Evolutionary conservation across 192 early-diverging fungal genomes (phyloP).

Genomic region (Podochytrium sp.): DNA sequence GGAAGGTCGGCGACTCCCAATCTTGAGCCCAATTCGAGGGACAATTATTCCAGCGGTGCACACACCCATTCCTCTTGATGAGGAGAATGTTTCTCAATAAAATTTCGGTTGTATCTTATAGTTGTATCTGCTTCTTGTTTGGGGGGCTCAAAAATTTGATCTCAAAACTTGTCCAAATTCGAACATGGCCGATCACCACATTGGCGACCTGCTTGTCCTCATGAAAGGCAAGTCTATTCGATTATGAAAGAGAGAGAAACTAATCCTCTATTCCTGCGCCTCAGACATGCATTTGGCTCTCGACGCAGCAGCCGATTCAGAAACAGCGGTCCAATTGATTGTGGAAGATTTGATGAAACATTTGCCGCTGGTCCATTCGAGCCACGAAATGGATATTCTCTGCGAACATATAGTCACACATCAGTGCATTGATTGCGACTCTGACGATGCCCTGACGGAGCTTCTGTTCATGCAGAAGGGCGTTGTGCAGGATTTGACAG

Average conservation of each 20-base stretch:
- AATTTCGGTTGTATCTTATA: neutral
- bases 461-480: conserved; percentile 20
- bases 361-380: neutral
- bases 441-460: conserved; percentile 13
- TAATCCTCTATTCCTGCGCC: neutral
- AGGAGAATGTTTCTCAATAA: neutral
- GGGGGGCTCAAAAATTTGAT: neutral
- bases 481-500: neutral
- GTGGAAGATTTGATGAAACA: neutral
- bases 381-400: conserved; percentile 32
- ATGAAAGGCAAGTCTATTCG: neutral
- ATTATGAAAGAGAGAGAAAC: too few species aligned
- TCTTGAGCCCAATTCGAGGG: neutral
- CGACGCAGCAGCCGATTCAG: neutral
- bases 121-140: neutral
- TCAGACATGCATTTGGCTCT: neutral
- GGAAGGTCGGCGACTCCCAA: neutral
- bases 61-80: neutral
- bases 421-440: neutral
- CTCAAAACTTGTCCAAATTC: neutral
- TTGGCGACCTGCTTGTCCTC: neutral
- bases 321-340: neutral
- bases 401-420: conserved; percentile 29
- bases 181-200: neutral
- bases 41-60: neutral